phyloP scores from a whole-genome alignment of 805 yeast species.

The Pichia eremophila region DNA sequence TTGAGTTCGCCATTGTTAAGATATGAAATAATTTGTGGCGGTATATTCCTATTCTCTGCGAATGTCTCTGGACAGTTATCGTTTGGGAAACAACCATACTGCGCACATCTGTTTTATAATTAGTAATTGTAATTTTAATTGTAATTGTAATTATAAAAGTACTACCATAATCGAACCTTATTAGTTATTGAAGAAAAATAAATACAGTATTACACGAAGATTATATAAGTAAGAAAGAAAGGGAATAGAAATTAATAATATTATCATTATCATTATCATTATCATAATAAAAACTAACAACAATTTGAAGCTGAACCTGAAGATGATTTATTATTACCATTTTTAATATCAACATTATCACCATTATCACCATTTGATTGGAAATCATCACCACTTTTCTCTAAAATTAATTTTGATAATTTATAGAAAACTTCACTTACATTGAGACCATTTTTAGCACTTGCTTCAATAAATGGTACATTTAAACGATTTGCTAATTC shows the following conservation, averaged over 20 bases:
- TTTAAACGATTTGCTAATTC: constrained; percentile 77
- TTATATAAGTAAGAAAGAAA: too few species aligned
- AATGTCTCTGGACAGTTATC: constrained; percentile 80
- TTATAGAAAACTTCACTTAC: constrained; percentile 89
- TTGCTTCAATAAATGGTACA: constrained; percentile 88
- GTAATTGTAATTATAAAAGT: background rate
- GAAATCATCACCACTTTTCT: constrained; percentile 46
- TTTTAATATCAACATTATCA: constrained; percentile 21
- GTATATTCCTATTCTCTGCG: constrained; percentile 99
- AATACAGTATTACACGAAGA: background rate
- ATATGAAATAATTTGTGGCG: constrained; percentile 47
- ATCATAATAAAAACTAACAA: constrained; percentile 9
- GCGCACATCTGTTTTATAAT: constrained; percentile 55
- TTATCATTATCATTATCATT: too few species aligned
- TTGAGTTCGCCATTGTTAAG: constrained; percentile 56
- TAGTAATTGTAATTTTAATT: background rate
- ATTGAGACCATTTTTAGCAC: constrained; percentile 88
- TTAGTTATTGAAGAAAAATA: too few species aligned
- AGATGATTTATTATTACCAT: constrained; percentile 7
- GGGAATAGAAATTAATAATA: too few species aligned
- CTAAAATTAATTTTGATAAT: constrained; percentile 79
- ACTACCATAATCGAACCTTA: too few species aligned
- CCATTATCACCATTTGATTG: constrained; percentile 17
- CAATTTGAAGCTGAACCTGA: constrained; percentile 21
- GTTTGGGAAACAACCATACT: constrained; percentile 99